These are phyloP conservation scores for Beverwykella pulmonaria DNA, from an alignment of 495 filamentous ascomycete genomes.

Conservation along the genomic window DNA sequence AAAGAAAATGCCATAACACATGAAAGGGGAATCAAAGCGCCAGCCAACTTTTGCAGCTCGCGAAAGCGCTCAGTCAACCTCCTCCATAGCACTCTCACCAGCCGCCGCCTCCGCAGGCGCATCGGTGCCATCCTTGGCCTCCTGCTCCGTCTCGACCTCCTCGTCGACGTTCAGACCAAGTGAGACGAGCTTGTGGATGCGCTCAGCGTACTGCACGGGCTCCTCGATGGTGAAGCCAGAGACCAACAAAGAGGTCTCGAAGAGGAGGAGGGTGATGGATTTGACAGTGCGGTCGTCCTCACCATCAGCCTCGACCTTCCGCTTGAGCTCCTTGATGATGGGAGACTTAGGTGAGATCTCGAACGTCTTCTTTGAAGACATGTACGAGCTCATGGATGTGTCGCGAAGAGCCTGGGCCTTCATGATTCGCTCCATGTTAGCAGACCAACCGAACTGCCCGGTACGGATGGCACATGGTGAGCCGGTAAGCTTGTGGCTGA, in stretches of 20 bases:
- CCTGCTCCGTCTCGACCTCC: slow-evolving; percentile 72
- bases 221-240: slow-evolving; percentile 99
- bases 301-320: slow-evolving; percentile 95
- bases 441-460: slow-evolving; percentile 99
- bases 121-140: slow-evolving; percentile 57
- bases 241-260: slow-evolving; percentile 96
- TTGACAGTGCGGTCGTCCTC: slow-evolving; percentile 98
- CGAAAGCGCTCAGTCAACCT: slow-evolving; percentile 64
- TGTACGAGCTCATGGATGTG: slow-evolving; percentile 99
- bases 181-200: slow-evolving; percentile 97
- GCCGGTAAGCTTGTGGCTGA: slow-evolving; percentile 95
- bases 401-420: slow-evolving; percentile 99
- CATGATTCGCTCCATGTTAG: slow-evolving; percentile 99
- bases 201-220: slow-evolving; percentile 94
- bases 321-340: slow-evolving; percentile 97
- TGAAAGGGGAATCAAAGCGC: slow-evolving; percentile 37
- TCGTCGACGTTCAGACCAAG: slow-evolving; percentile 96
- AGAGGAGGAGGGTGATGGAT: slow-evolving; percentile 95
- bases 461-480: slow-evolving; percentile 98
- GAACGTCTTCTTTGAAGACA: slow-evolving; percentile 99
- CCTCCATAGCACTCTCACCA: slow-evolving; percentile 72
- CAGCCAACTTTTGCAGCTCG: slow-evolving; percentile 28
- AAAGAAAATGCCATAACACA: slow-evolving; percentile 35
- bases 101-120: slow-evolving; percentile 60
- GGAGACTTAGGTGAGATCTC: slow-evolving; percentile 98